Evolutionary conservation across 192 early-diverging fungal species (phyloP).

Genomic region (Haplosporangium gracile): DNA sequence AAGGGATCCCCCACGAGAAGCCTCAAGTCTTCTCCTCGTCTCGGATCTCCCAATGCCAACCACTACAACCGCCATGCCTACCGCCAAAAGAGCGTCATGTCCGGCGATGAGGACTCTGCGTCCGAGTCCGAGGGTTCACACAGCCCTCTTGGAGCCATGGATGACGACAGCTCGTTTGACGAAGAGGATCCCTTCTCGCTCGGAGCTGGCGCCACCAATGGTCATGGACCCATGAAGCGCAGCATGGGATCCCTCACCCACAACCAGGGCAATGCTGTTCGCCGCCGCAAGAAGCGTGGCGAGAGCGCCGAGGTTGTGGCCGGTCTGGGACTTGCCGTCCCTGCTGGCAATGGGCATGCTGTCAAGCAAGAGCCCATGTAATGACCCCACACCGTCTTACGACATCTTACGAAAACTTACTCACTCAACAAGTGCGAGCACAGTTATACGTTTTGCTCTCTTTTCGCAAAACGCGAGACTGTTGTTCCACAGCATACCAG

Average conservation of each 20-base stretch:
- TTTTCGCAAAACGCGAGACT: background rate
- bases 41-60: slow-evolving; percentile 24
- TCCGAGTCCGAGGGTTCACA: slow-evolving; percentile 24
- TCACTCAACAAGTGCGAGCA: background rate
- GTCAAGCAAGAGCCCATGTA: slow-evolving; percentile 36
- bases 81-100: slow-evolving; percentile 45
- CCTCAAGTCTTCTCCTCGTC: slow-evolving; percentile 42
- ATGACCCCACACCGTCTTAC: slow-evolving; percentile 21
- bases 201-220: slow-evolving; percentile 6
- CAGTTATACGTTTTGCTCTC: too few relatives aligned
- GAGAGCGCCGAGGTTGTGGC: slow-evolving; percentile 48
- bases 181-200: slow-evolving; percentile 32
- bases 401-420: background rate
- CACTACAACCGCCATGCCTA: slow-evolving; percentile 43
- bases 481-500: slow-evolving; percentile 23
- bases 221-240: slow-evolving; percentile 52
- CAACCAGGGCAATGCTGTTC: slow-evolving; percentile 31
- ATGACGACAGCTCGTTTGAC: slow-evolving; percentile 39
- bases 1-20: slow-evolving; percentile 42
- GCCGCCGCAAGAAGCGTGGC: slow-evolving; percentile 52
- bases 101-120: slow-evolving; percentile 48
- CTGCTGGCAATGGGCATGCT: slow-evolving; percentile 27
- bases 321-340: slow-evolving; percentile 24
- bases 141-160: slow-evolving; percentile 34
- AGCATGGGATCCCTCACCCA: slow-evolving; percentile 38